Base-by-base conservation (phyloP, 192 early-diverging fungal genomes). In the Mortierella alpina region DNA sequence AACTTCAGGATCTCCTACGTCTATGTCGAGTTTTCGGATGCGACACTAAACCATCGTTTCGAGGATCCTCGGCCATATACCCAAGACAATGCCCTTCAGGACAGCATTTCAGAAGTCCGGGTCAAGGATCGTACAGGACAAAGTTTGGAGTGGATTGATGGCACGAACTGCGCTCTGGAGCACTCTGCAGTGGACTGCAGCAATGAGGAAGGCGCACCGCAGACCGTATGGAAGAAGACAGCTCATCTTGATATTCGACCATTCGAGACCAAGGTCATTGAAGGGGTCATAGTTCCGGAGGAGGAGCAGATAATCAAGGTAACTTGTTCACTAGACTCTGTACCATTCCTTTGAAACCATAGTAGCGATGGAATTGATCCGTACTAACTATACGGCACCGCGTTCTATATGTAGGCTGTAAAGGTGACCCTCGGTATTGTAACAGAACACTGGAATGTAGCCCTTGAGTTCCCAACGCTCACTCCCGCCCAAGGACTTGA, bases 281-380 rank as follows among this genome's bases (percentile, higher is more conserved):
- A 94, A 78, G 87, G 89, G 4, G 51, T 63, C 7, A 54, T 94
- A 12, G 40, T 84, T 4, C 90, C 93, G 9, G 54, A 60, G 39
- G 85, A 87, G 22, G 85, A 89, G 41, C 85, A 88, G n/a, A 87
- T 87, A 48, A 18, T 94, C 10, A 89, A 91, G 80, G 90, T 93
- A 84, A 50, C 6, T 44, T 64, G 11, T 61, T 86, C 2, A 48
- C 63, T 59, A 18, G 79, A 31, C 66, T 60, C 40, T n/a, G 68
- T 10, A 62, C 48, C 12, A 50, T 50, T 6, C 70, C 69, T n/a
- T n/a, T 62, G 13, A 14, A 10, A 1, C 2, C 5, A 52, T 22
- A 51, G 49, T 6, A 17, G 8, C 12, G 23, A n/a, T 61, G 57
- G 14, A 45, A 40, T 44, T 22, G 6, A 22, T 60, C 4, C 2